Evolutionary conservation across 2,329 filamentous ascomycete species (phyloP).

Genomic region (Eurotiales sp.): DNA sequence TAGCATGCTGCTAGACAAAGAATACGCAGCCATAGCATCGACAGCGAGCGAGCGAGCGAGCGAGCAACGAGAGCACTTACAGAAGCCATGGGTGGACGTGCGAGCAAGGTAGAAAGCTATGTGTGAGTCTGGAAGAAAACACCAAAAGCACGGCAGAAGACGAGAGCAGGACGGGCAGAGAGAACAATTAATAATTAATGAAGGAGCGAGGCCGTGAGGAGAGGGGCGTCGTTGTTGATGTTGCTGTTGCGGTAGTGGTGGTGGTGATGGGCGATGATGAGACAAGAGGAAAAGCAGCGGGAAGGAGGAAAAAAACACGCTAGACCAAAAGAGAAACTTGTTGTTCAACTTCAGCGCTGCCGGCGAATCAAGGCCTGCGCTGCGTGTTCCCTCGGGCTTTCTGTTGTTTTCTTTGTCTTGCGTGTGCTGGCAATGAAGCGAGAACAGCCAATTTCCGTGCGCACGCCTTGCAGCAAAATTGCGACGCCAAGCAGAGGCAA

Average conservation of each 20-base stretch:
- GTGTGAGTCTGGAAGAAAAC: constrained; percentile 17
- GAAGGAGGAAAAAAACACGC: constrained; percentile 7
- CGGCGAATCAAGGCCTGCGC: not conserved
- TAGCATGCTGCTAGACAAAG: constrained; percentile 17
- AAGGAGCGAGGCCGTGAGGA: constrained; percentile 20
- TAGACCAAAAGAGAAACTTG: constrained; percentile 9
- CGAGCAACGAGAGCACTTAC: constrained; percentile 30
- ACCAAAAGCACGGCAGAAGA: not conserved
- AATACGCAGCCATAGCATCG: constrained; percentile 2
- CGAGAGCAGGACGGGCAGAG: not conserved
- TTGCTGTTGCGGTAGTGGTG: constrained; percentile 2
- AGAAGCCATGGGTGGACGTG: constrained; percentile 43
- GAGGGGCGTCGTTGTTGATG: too few species aligned
- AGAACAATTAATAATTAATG: constrained; percentile 16
- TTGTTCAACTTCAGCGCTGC: not conserved
- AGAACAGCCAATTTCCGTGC: too few species aligned
- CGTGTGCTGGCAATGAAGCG: not conserved
- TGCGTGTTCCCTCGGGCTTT: not conserved
- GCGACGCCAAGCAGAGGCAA: too few species aligned
- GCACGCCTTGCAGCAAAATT: too few species aligned
- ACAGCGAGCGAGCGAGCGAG: constrained; percentile 16
- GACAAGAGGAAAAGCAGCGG: constrained; percentile 11
- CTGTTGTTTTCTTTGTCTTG: not conserved
- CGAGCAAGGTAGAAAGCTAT: constrained; percentile 10
- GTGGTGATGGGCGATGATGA: constrained; percentile 1